Conservation (phyloP, 768 basidiomycete genomes). For the Boletus speciosus region DNA sequence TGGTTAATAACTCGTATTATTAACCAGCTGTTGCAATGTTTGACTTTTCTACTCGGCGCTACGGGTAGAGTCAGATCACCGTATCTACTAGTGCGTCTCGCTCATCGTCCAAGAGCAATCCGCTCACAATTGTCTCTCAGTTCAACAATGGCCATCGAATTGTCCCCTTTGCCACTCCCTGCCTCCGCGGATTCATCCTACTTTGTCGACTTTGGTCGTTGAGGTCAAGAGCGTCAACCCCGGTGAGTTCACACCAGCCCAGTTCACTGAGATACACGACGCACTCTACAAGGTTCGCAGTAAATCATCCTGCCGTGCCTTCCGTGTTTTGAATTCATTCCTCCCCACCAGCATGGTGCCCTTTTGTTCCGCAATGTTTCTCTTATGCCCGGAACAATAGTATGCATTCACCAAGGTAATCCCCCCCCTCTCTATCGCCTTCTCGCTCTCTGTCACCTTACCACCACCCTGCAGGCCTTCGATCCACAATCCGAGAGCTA, state of each 20-base stretch:
- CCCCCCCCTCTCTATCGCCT: background rate
- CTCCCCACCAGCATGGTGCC: slow-evolving; percentile 51
- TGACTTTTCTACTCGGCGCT: background rate
- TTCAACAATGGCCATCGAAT: slow-evolving; percentile 59
- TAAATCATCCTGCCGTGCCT: background rate
- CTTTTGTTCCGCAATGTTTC: slow-evolving; percentile 71
- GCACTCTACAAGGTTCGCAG: slow-evolving; percentile 70
- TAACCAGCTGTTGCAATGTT: background rate
- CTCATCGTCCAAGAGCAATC: background rate
- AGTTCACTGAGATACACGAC: slow-evolving; percentile 65
- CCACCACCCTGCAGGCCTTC: slow-evolving; percentile 55
- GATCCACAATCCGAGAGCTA: slow-evolving; percentile 62
- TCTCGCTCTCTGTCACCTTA: background rate
- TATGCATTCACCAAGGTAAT: slow-evolving; percentile 77
- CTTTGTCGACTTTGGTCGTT: slow-evolving; percentile 68
- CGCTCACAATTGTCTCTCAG: background rate
- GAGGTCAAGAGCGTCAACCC: slow-evolving; percentile 75
- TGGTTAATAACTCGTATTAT: background rate
- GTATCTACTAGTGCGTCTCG: background rate
- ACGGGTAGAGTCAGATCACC: background rate
- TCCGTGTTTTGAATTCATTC: background rate
- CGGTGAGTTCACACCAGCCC: slow-evolving; percentile 51
- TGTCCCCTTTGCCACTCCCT: slow-evolving; percentile 68
- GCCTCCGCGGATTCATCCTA: slow-evolving; percentile 62
- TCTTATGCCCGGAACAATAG: slow-evolving; percentile 79